phyloP scores from a whole-genome alignment of 163 green algal species.

The Scenedesmus sp. region DNA sequence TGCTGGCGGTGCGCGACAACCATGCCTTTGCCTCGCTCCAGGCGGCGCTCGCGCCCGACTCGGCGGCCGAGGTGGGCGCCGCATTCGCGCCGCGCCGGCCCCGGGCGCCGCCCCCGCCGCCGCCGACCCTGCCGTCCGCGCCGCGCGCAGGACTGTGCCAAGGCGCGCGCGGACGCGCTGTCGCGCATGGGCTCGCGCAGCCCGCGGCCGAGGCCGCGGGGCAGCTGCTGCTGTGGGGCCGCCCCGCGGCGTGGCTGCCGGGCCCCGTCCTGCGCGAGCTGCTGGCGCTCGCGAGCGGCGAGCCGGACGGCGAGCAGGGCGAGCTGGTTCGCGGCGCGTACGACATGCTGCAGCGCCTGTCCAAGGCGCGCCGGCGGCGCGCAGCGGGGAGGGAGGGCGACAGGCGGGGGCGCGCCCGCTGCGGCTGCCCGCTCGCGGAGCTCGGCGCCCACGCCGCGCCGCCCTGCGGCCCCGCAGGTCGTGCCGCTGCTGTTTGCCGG shows the following conservation, averaged over 20 bases:
- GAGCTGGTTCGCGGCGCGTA: slow-evolving; percentile 15
- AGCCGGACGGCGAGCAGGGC: slow-evolving; percentile 1
- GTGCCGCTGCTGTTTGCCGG: slow-evolving; percentile 28
- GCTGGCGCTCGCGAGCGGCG: slow-evolving; percentile 22
- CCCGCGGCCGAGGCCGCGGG: slow-evolving; percentile 18
- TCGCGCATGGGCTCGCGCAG: slow-evolving; percentile 42
- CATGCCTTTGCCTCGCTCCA: slow-evolving; percentile 26
- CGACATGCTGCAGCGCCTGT: slow-evolving; percentile 17
- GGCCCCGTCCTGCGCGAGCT: neutral
- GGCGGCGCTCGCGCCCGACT: slow-evolving; percentile 30
- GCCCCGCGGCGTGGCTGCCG: slow-evolving; percentile 27
- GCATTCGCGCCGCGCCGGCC: too few relatives aligned
- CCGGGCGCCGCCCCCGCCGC: too few relatives aligned
- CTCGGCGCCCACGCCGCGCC: too few relatives aligned
- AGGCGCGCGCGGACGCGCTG: slow-evolving; percentile 34
- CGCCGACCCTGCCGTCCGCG: too few relatives aligned
- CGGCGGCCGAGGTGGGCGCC: too few relatives aligned
- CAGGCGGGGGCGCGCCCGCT: too few relatives aligned
- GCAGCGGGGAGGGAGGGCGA: too few relatives aligned
- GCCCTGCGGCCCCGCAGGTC: too few relatives aligned
- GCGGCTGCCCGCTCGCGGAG: too few relatives aligned
- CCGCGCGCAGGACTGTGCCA: slow-evolving; percentile 5
- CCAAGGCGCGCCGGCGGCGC: slow-evolving; percentile 37
- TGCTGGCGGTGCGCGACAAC: slow-evolving; percentile 43
- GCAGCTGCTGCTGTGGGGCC: slow-evolving; percentile 30